These are phyloP conservation scores for Trichosporon sp. DNA, from an alignment of 1,284 basidiomycete genomes.

Conservation along the genomic window DNA sequence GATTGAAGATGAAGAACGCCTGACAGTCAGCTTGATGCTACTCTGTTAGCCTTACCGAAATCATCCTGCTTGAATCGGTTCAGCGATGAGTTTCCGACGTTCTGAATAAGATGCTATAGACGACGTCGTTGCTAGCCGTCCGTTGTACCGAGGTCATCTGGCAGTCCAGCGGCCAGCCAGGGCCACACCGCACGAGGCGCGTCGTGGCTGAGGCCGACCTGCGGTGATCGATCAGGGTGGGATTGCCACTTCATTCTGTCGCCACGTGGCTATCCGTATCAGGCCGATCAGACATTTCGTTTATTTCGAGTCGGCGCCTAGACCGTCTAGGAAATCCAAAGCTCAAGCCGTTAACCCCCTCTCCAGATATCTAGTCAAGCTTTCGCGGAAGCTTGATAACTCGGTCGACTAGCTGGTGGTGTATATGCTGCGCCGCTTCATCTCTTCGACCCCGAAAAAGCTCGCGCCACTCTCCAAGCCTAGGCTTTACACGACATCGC, in stretches of 20 bases:
- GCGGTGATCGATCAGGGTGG: background rate
- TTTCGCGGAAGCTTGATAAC: background rate
- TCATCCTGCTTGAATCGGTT: slow-evolving; percentile 27
- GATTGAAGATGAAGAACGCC: slow-evolving; percentile 98
- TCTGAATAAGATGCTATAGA: background rate
- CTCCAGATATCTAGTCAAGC: background rate
- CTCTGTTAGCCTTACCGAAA: slow-evolving; percentile 27
- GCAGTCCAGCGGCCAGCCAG: no score
- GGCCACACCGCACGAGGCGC: background rate
- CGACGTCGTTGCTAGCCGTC: background rate
- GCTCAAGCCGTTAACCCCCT: background rate
- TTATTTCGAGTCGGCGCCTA: slow-evolving; percentile 2
- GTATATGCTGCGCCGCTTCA: slow-evolving; percentile 16
- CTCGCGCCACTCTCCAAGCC: slow-evolving; percentile 5
- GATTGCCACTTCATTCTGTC: background rate
- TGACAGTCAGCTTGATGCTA: slow-evolving; percentile 38
- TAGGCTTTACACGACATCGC: background rate
- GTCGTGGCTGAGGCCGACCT: background rate
- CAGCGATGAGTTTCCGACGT: background rate
- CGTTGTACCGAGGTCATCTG: background rate
- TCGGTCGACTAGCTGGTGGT: slow-evolving; percentile 7
- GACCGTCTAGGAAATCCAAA: background rate
- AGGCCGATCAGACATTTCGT: slow-evolving; percentile 2
- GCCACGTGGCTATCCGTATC: background rate
- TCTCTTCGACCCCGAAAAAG: slow-evolving; percentile 13